phyloP scores from a whole-genome alignment of 2,329 filamentous ascomycete species.

The Cladophialophora exuberans region DNA sequence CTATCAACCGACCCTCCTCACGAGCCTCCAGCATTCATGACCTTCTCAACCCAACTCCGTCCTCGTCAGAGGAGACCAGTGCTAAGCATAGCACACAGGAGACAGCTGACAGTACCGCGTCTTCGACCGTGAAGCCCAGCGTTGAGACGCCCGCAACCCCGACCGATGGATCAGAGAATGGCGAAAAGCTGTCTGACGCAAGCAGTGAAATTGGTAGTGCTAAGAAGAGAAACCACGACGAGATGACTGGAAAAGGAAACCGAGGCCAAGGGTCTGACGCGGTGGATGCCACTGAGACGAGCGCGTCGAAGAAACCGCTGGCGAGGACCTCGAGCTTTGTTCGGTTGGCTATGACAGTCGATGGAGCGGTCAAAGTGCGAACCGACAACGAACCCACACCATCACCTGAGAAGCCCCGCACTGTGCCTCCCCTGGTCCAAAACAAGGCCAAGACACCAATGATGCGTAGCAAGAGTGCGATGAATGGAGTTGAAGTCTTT shows the following conservation, averaged over 20 bases:
- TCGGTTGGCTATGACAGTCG: conserved; percentile 79
- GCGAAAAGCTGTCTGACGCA: conserved; percentile 1
- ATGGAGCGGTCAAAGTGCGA: conserved; percentile 87
- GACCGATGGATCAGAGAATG: neutral
- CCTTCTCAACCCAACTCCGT: conserved; percentile 28
- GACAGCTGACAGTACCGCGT: conserved; percentile 13
- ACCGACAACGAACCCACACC: conserved; percentile 70
- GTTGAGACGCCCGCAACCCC: conserved; percentile 5
- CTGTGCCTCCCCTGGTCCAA: conserved; percentile 49
- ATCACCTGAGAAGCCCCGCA: conserved; percentile 62
- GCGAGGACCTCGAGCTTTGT: conserved; percentile 55
- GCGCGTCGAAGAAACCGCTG: conserved; percentile 30
- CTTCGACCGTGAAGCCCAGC: conserved; percentile 28
- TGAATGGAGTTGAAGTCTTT: conserved; percentile 21
- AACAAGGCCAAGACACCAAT: conserved; percentile 54
- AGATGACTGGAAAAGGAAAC: conserved; percentile 31
- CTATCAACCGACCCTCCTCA: conserved; percentile 23
- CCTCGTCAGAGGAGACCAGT: conserved; percentile 8
- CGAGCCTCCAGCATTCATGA: conserved; percentile 31
- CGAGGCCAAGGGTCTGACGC: no score
- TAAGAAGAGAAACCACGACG: conserved; percentile 27
- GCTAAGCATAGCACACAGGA: conserved; percentile 15
- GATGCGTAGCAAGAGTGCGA: conserved; percentile 36
- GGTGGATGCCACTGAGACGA: conserved; percentile 45
- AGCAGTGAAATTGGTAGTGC: conserved; percentile 21